Evolutionary conservation across 129 eudicot species (phyloP).

Genomic region (Centrapalus pauciflorus): DNA sequence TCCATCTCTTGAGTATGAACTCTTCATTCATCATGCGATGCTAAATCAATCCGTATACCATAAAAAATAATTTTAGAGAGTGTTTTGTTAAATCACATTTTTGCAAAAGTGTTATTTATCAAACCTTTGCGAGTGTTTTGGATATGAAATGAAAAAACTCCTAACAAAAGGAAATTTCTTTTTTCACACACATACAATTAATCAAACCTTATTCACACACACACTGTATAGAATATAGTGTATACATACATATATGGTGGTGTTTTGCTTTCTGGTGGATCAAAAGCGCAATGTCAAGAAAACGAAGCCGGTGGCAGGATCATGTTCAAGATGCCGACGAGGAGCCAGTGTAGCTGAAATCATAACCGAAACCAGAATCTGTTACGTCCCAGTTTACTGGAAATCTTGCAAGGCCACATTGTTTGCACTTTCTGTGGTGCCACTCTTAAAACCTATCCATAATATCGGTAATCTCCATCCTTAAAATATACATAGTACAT

Average conservation of each 20-base stretch:
- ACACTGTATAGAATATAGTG: no score
- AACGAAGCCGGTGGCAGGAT: constrained; percentile 73
- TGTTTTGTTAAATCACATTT: no score
- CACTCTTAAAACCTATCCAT: constrained; percentile 62
- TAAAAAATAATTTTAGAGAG: no score
- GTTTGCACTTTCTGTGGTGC: constrained; percentile 66
- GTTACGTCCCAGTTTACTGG: constrained; percentile 58
- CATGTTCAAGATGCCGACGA: constrained; percentile 65
- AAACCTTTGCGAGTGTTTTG: no score
- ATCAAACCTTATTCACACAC: no score
- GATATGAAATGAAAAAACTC: no score
- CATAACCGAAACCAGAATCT: constrained; percentile 61
- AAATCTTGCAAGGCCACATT: constrained; percentile 60
- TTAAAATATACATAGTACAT: constrained; percentile 8
- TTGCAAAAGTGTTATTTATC: no score
- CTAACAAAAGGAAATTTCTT: no score
- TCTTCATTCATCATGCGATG: no score
- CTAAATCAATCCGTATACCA: no score
- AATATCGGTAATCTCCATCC: not conserved
- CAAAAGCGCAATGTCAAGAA: constrained; percentile 47
- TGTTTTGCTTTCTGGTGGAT: constrained; percentile 78
- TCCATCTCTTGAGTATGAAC: no score
- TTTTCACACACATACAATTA: no score
- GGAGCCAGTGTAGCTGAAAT: constrained; percentile 71
- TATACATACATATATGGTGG: constrained; percentile 38